Base-by-base conservation (phyloP, 345 rosid species). In the Eucalyptus erythrocorys region DNA sequence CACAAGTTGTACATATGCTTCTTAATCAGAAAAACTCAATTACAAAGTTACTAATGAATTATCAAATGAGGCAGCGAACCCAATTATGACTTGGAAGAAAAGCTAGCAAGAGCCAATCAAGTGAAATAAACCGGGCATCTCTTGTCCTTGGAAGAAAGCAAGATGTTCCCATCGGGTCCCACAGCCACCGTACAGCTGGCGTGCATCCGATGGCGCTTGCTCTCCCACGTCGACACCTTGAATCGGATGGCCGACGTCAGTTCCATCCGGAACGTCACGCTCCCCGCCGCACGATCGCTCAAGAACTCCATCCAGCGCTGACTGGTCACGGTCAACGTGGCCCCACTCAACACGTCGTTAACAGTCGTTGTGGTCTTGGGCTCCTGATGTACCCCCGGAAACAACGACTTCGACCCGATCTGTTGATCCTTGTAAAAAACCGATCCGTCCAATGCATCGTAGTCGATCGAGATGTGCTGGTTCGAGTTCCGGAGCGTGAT, bases 91-190 rank as follows among this genome's bases (percentile, higher is more conserved):
- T 34, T 30, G 30, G 61, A 45, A 59, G 47, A 59, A 57, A 57
- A 43, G 76, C 17, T n/a, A 15, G 45, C 66, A 59, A 71, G 80
- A 27, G 13, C 22, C n/a, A 50, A 87, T 87, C 93, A 97, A 57
- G 94, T 92, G 90, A 97, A 96, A 94, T 96, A 96, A 47, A 96
- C 94, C 6, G 96, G 95, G 89, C 99, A 98, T 89, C 91, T 93
- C 93, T 92, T 93, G 49, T 94, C 90, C 89, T 88, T 93, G 24
- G 87, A 94, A 79, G 30, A 86, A 6, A 92, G 91, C 93, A 94
- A 90, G 89, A 97, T 91, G 50, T 34, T 45, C 10, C 99, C 99
- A 91, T 97, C 95, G 12, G 94, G 89, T 27, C 95, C 97, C n/a
- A 97, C 96, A 3, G 86, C 90, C 45, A 93, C 88, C 12, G 91